Evolutionary conservation across 257 asterid species (phyloP).

Genomic region (Marsdenia floribunda): DNA sequence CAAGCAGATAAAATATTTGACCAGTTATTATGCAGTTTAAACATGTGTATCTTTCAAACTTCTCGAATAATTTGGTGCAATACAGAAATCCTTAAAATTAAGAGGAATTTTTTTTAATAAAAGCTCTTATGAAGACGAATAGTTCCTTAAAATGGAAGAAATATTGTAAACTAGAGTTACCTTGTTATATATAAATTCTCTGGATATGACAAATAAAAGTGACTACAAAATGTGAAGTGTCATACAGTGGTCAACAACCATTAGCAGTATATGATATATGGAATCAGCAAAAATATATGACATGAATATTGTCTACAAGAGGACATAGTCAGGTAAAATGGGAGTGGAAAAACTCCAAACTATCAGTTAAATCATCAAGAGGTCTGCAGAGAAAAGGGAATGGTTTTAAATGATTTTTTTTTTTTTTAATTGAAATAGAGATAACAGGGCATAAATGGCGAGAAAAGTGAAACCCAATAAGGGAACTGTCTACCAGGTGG

Average conservation of each 20-base stretch:
- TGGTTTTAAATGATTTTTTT: not conserved
- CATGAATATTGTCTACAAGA: not conserved
- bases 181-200: not conserved
- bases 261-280: not conserved
- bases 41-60: not conserved
- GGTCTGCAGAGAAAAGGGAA: not conserved
- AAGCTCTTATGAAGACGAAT: not conserved
- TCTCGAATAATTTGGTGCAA: not conserved
- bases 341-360: not conserved
- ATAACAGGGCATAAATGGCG: not conserved
- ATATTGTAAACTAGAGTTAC: not conserved
- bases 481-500: not conserved
- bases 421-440: slow-evolving; percentile 3
- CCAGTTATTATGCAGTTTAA: not conserved
- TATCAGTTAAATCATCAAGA: not conserved
- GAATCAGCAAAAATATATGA: not conserved
- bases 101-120: not conserved
- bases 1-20: not conserved
- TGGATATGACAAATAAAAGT: not conserved
- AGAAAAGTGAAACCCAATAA: not conserved
- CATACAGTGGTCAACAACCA: not conserved
- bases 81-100: not conserved
- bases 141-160: not conserved
- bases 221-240: not conserved
- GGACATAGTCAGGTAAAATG: not conserved